phyloP scores from a whole-genome alignment of 208 protist species.

The Acanthamoeba royreba region DNA sequence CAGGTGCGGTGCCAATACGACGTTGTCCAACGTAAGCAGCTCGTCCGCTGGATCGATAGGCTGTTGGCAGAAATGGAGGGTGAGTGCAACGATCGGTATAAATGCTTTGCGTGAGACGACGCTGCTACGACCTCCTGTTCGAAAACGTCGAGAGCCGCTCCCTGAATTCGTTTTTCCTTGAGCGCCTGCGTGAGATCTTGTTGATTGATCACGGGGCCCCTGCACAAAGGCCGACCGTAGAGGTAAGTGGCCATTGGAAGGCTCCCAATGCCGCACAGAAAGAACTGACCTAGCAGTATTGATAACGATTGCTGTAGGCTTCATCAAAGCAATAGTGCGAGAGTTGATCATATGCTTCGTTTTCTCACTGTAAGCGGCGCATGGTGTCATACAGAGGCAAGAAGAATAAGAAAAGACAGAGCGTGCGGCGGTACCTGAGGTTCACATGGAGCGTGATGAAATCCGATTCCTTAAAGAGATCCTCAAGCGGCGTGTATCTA shows the following conservation, averaged over 20 bases:
- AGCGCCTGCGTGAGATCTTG: slow-evolving; percentile 9
- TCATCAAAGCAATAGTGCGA: slow-evolving; percentile 47
- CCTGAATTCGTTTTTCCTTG: neutral
- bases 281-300: too few species aligned
- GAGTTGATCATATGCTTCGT: slow-evolving; percentile 50
- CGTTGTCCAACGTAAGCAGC: neutral
- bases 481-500: neutral
- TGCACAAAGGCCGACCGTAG: too few species aligned
- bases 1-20: slow-evolving; percentile 27
- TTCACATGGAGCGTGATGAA: neutral
- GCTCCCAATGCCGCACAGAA: too few species aligned
- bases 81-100: neutral
- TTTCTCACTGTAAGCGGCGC: neutral
- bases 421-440: neutral
- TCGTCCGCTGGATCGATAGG: neutral
- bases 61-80: neutral
- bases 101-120: neutral
- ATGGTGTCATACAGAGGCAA: neutral
- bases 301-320: slow-evolving; percentile 34
- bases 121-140: slow-evolving; percentile 1
- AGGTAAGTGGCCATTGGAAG: too few species aligned
- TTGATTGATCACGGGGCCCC: slow-evolving; percentile 50
- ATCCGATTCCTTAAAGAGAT: neutral
- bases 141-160: slow-evolving; percentile 55
- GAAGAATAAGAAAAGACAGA: neutral